Conservation (phyloP, 768 basidiomycete species). For the Boletus patriciae region DNA sequence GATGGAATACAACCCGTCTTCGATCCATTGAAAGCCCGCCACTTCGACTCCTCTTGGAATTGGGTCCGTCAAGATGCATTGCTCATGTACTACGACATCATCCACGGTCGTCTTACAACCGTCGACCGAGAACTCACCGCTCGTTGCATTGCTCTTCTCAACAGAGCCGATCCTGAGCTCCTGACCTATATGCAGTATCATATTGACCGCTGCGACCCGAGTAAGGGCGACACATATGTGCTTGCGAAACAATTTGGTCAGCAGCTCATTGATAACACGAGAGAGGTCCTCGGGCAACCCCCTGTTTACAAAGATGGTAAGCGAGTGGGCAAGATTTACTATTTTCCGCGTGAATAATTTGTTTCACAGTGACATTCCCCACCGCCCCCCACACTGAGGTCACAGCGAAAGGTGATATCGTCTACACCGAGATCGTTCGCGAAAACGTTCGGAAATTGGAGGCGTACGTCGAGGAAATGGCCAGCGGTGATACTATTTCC, state of each 20-base stretch:
- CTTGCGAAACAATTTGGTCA: conserved; percentile 98
- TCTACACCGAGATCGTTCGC: conserved; percentile 93
- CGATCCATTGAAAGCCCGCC: conserved; percentile 93
- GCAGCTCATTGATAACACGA: conserved; percentile 91
- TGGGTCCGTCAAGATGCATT: conserved; percentile 98
- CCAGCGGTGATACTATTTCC: conserved; percentile 85
- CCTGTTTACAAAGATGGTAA: conserved; percentile 94
- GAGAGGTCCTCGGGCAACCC: conserved; percentile 77
- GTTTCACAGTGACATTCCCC: conserved; percentile 83
- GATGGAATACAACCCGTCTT: conserved; percentile 95
- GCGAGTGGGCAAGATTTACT: conserved; percentile 27
- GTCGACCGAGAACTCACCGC: conserved; percentile 97
- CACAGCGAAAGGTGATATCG: conserved; percentile 89
- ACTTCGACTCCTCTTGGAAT: conserved; percentile 99
- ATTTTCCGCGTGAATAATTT: not conserved
- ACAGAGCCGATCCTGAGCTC: conserved; percentile 92
- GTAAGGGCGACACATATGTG: conserved; percentile 85
- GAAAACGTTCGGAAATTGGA: conserved; percentile 97
- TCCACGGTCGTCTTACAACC: conserved; percentile 90
- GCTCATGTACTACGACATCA: conserved; percentile 97
- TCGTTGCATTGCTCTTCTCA: conserved; percentile 95
- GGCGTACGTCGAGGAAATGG: conserved; percentile 98
- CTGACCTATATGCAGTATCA: conserved; percentile 95
- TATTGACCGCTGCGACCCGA: conserved; percentile 79
- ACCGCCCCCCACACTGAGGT: conserved; percentile 96